Conservation (phyloP, 257 asterid species). For the Lycium ferocissimum region DNA sequence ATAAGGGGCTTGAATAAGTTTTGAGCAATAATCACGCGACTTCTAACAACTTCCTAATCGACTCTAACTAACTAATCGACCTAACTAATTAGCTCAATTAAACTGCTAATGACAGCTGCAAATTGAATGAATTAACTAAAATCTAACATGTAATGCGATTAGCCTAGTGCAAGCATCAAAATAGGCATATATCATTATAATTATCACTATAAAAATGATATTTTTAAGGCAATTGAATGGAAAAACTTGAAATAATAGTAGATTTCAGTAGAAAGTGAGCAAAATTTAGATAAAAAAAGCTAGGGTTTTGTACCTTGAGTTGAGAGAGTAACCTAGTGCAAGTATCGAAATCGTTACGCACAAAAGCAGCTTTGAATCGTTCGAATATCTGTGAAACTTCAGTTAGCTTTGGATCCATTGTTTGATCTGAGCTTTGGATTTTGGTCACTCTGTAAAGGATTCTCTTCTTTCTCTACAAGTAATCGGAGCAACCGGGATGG, state of each 20-base stretch:
- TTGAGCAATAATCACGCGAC: no score
- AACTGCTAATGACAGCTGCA: no score
- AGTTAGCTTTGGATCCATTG: constrained; percentile 73
- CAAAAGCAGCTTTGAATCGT: constrained; percentile 77
- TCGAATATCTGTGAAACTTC: constrained; percentile 72
- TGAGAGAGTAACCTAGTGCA: constrained; percentile 66
- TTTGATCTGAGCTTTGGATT: constrained; percentile 10
- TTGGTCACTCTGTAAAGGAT: not conserved
- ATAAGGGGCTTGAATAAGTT: not conserved
- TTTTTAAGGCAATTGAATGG: not conserved
- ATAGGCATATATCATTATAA: constrained; percentile 41
- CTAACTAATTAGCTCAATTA: no score
- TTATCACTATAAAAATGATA: not conserved
- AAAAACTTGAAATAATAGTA: not conserved
- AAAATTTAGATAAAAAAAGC: not conserved
- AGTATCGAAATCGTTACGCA: constrained; percentile 71
- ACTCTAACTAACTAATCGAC: no score
- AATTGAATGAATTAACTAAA: no score
- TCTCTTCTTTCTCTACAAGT: constrained; percentile 34
- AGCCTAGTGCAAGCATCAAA: constrained; percentile 60
- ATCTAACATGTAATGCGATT: no score
- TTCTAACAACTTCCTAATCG: no score
- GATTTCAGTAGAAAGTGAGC: not conserved
- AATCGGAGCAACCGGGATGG: not conserved
- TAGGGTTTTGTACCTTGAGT: constrained; percentile 67